Evolutionary conservation across 1,139 yeast genomes (phyloP).

Genomic region (Pneumocystis carinii): DNA sequence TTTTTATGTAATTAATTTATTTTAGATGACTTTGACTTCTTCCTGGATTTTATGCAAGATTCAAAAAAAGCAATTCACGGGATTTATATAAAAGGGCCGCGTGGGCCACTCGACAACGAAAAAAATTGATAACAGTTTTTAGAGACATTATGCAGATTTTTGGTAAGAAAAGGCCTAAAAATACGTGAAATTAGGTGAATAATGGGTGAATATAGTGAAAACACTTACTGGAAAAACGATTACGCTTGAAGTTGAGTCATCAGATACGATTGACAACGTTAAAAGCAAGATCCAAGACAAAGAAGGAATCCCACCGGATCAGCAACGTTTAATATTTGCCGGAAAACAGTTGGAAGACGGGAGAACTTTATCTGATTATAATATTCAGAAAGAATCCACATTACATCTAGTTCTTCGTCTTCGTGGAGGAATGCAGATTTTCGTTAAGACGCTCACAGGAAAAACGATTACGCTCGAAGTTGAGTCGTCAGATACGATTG

Average conservation of each 20-base stretch:
- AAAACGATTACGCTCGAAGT: constrained; percentile 57
- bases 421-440: no score
- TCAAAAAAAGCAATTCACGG: no score
- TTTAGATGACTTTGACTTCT: no score
- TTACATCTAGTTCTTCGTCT: no score
- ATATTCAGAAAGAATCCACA: constrained; percentile 29
- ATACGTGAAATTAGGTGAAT: neutral
- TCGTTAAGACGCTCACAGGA: neutral
- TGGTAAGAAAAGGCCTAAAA: neutral
- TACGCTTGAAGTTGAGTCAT: constrained; percentile 75
- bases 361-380: constrained; percentile 77
- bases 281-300: constrained; percentile 80
- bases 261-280: constrained; percentile 82
- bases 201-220: constrained; percentile 32
- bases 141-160: neutral
- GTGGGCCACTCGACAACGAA: no score
- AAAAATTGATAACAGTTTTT: no score
- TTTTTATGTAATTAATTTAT: no score
- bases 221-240: constrained; percentile 78
- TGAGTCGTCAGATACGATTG: constrained; percentile 86
- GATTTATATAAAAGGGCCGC: no score
- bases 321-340: constrained; percentile 25
- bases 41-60: no score
- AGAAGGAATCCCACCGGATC: constrained; percentile 84
- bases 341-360: no score